Evolutionary conservation across 2,329 filamentous ascomycete genomes (phyloP).

Genomic region (Claviceps africana): DNA sequence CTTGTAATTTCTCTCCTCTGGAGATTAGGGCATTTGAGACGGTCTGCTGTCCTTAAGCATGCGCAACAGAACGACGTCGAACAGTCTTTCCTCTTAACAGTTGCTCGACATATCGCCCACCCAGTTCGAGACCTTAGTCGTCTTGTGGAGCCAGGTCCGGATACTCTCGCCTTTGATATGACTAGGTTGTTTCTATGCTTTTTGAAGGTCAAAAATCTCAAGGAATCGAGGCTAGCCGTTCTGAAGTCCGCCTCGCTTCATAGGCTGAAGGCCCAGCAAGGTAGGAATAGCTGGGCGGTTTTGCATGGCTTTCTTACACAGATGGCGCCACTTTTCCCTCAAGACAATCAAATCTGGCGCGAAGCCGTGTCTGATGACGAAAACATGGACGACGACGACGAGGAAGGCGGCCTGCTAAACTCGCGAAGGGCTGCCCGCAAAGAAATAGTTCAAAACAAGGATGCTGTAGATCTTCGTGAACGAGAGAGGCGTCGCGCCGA

Average conservation of each 20-base stretch:
- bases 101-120: constrained; percentile 4
- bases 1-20: constrained; percentile 18
- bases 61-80: constrained; percentile 10
- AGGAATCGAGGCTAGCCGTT: constrained; percentile 8
- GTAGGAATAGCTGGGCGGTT: constrained; percentile 9
- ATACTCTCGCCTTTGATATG: constrained; percentile 16
- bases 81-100: constrained; percentile 4
- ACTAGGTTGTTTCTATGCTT: constrained; percentile 19
- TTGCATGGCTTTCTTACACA: constrained; percentile 16
- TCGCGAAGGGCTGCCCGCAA: constrained; percentile 12
- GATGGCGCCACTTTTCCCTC: constrained; percentile 16
- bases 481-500: constrained; percentile 37
- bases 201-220: constrained; percentile 11
- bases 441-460: constrained; percentile 23
- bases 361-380: constrained; percentile 12
- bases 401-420: constrained; percentile 6
- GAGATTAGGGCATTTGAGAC: constrained; percentile 16
- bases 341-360: constrained; percentile 20
- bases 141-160: constrained; percentile 5
- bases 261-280: constrained; percentile 9
- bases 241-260: constrained; percentile 7
- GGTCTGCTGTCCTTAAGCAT: constrained; percentile 14
- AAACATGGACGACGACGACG: constrained; percentile 6
- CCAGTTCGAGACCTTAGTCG: constrained; percentile 7
- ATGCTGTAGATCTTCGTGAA: constrained; percentile 37